These are phyloP conservation scores for Cryptococcus wingfieldii DNA, from an alignment of 1,284 basidiomycete species.

Conservation along the genomic window DNA sequence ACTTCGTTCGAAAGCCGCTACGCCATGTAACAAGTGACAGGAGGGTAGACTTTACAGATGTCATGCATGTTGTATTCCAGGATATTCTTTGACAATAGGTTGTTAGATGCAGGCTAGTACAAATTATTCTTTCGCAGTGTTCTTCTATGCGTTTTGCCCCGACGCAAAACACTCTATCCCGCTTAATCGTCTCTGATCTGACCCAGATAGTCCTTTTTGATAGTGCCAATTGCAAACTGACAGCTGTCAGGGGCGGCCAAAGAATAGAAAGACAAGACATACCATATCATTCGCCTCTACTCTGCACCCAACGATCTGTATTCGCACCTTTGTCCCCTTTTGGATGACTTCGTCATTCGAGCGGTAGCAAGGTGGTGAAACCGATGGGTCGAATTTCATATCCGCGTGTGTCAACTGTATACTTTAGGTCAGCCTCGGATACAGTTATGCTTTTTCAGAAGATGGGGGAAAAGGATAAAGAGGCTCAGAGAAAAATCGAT, in stretches of 20 bases:
- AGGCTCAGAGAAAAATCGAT: slow-evolving; percentile 40
- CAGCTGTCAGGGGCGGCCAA: background rate
- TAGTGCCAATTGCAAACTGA: slow-evolving; percentile 87
- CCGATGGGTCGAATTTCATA: slow-evolving; percentile 86
- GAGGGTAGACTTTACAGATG: background rate
- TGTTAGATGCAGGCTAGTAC: background rate
- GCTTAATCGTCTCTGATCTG: slow-evolving; percentile 56
- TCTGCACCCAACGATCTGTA: slow-evolving; percentile 95
- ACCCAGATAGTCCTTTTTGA: slow-evolving; percentile 90
- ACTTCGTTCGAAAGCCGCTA: slow-evolving; percentile 31
- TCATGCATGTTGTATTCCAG: background rate
- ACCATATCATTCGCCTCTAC: slow-evolving; percentile 97
- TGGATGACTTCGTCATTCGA: slow-evolving; percentile 90
- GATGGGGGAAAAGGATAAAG: background rate
- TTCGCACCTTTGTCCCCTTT: slow-evolving; percentile 83
- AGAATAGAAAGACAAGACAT: slow-evolving; percentile 42
- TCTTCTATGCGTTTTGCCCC: background rate
- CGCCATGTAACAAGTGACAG: slow-evolving; percentile 18
- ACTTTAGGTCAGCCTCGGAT: slow-evolving; percentile 9
- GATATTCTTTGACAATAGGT: background rate
- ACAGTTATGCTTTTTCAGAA: background rate
- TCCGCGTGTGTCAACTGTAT: slow-evolving; percentile 83
- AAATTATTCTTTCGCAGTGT: background rate
- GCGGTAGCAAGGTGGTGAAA: slow-evolving; percentile 84
- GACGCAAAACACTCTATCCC: background rate